These are phyloP conservation scores for Dactylella cylindrospora DNA, from an alignment of 2,329 filamentous ascomycete species.

Conservation along the genomic window DNA sequence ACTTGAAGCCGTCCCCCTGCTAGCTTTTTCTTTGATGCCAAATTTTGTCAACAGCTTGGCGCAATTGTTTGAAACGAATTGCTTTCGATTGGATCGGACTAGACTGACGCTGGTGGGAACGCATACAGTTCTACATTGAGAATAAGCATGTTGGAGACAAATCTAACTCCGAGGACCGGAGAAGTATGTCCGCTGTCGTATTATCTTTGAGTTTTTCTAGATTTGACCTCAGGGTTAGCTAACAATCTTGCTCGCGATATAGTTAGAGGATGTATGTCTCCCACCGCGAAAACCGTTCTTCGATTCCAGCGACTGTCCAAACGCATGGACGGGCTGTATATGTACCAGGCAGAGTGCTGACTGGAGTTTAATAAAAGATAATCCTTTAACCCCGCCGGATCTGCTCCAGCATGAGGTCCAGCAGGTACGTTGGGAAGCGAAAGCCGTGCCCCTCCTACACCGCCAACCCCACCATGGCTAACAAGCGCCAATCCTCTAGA, in stretches of 20 bases:
- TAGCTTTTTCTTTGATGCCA: too few species aligned
- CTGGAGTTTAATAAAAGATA: slow-evolving; percentile 57
- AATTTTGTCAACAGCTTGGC: slow-evolving; percentile 3
- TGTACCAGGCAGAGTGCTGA: slow-evolving; percentile 40
- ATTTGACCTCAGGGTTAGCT: not conserved
- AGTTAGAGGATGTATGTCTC: slow-evolving; percentile 49
- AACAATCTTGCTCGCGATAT: not conserved
- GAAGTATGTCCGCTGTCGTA: slow-evolving; percentile 61
- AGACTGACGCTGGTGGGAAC: slow-evolving; percentile 9
- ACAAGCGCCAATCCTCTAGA: slow-evolving; percentile 41
- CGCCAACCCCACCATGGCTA: slow-evolving; percentile 2
- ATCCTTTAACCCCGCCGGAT: slow-evolving; percentile 87
- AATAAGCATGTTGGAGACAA: slow-evolving; percentile 78
- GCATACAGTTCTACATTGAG: slow-evolving; percentile 66
- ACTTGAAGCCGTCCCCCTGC: too few species aligned
- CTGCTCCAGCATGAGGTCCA: slow-evolving; percentile 92
- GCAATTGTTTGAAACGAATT: not conserved
- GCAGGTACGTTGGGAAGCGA: slow-evolving; percentile 51
- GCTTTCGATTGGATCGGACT: too few species aligned
- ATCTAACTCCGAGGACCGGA: slow-evolving; percentile 74
- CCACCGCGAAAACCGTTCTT: slow-evolving; percentile 8
- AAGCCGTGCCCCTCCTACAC: not conserved
- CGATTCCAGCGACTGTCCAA: slow-evolving; percentile 17
- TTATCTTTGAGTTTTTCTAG: too few species aligned
- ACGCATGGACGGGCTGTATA: slow-evolving; percentile 38